Evolutionary conservation across 495 filamentous ascomycete species (phyloP).

Genomic region (Aspergillus sclerotioniger): DNA sequence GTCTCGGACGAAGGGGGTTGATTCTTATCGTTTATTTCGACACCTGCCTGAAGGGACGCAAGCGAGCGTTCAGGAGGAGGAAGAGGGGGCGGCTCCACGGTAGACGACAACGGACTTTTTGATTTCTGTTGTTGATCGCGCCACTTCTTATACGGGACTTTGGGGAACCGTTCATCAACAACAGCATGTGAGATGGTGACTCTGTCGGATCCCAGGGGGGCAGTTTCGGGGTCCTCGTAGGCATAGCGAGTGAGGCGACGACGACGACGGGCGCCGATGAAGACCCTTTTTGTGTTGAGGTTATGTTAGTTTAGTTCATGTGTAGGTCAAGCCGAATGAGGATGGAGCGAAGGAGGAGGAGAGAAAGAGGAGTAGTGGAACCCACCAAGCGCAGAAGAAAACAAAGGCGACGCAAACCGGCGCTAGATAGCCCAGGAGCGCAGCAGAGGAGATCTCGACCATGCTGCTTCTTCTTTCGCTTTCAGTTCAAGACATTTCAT

Average conservation of each 20-base stretch:
- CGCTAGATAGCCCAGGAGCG: conserved; percentile 15
- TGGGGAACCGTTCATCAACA: conserved; percentile 86
- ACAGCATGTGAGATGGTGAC: conserved; percentile 39
- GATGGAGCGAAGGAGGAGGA: not conserved
- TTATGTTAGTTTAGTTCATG: not conserved
- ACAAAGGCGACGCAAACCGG: conserved; percentile 20
- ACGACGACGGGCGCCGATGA: conserved; percentile 15
- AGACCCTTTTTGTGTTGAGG: conserved; percentile 7
- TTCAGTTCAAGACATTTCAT: not conserved
- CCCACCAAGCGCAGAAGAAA: conserved; percentile 16
- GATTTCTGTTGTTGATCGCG: conserved; percentile 37
- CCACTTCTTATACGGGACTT: conserved; percentile 87
- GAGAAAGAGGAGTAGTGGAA: not conserved
- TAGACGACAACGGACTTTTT: no score
- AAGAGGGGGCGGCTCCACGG: no score
- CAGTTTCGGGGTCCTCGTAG: conserved; percentile 14
- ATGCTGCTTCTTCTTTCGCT: not conserved
- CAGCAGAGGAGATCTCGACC: not conserved
- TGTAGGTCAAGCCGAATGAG: not conserved
- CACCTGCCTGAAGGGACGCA: no score
- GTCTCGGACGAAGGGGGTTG: no score
- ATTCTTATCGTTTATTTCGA: no score
- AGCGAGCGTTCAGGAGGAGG: no score
- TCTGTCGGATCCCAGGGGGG: conserved; percentile 7
- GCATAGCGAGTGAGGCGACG: not conserved